phyloP scores from a whole-genome alignment of 768 basidiomycete genomes.

The Clathrus columnatus region DNA sequence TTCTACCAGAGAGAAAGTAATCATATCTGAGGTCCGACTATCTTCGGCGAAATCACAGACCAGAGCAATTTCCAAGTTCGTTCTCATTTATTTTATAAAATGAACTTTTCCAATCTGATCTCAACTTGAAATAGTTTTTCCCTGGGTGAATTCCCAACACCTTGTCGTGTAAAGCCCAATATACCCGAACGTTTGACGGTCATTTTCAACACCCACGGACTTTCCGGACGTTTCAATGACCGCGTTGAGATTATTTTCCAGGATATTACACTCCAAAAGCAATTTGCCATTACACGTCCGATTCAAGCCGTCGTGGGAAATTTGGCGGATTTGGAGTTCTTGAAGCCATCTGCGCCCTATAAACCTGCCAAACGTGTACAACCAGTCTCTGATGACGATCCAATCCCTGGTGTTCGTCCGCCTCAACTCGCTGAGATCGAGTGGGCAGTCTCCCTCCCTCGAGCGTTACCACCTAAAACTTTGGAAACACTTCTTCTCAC shows the following conservation, averaged over 20 bases:
- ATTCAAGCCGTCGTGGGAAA: constrained; percentile 41
- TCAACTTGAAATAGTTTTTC: constrained; percentile 1
- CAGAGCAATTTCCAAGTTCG: background rate
- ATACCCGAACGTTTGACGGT: background rate
- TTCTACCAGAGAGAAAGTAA: background rate
- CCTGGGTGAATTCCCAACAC: background rate
- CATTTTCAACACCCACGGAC: constrained; percentile 5
- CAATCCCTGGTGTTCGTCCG: constrained; percentile 19
- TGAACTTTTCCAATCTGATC: background rate
- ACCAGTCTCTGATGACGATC: constrained; percentile 10
- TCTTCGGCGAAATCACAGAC: background rate
- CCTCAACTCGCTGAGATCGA: constrained; percentile 13
- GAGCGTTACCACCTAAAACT: constrained; percentile 3
- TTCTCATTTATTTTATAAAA: background rate
- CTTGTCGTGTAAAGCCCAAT: background rate
- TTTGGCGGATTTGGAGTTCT: constrained; percentile 37
- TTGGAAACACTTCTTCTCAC: constrained; percentile 14
- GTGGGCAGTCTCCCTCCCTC: constrained; percentile 12
- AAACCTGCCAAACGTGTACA: constrained; percentile 14
- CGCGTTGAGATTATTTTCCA: constrained; percentile 40
- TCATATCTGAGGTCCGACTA: background rate
- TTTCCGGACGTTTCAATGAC: constrained; percentile 37
- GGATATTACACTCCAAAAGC: constrained; percentile 23
- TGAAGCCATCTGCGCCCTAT: constrained; percentile 41
- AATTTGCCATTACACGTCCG: constrained; percentile 40